Evolutionary conservation across 139 green algal genomes (phyloP).

Genomic region (Closterium sp.): DNA sequence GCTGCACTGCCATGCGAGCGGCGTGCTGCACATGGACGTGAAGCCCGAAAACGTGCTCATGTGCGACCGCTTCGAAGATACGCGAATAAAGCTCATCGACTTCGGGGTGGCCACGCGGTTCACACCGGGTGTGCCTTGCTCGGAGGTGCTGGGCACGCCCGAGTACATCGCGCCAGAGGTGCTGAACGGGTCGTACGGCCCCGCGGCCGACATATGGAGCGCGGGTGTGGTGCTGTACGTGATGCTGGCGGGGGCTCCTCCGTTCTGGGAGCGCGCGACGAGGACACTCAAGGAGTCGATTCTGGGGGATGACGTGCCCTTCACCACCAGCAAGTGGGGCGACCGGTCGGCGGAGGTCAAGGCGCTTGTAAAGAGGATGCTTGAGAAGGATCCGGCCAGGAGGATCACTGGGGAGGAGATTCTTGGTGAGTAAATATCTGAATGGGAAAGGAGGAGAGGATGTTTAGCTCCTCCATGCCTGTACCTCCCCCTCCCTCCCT

Average conservation of each 20-base stretch:
- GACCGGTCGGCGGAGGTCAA: neutral
- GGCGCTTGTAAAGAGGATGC: neutral
- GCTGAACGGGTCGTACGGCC: neutral
- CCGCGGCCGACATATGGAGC: neutral
- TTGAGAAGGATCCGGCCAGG: neutral
- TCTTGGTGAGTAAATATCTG: neutral
- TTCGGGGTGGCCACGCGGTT: neutral
- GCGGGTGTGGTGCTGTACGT: neutral
- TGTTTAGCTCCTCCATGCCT: neutral
- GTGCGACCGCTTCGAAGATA: neutral
- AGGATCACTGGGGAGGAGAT: neutral
- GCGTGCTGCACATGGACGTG: slow-evolving; percentile 77
- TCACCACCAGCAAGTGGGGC: neutral
- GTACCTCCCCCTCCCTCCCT: too few relatives aligned
- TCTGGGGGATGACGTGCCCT: neutral
- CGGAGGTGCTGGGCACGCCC: neutral
- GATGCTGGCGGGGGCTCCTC: neutral
- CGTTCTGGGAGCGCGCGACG: neutral
- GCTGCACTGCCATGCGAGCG: slow-evolving; percentile 69
- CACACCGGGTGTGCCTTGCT: neutral
- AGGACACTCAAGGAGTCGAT: neutral
- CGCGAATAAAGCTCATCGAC: neutral
- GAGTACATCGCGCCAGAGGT: neutral
- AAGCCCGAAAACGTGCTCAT: slow-evolving; percentile 83
- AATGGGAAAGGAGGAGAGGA: neutral